Conservation (phyloP, 495 filamentous ascomycete species). For the Penicillium macrosclerotiorum region DNA sequence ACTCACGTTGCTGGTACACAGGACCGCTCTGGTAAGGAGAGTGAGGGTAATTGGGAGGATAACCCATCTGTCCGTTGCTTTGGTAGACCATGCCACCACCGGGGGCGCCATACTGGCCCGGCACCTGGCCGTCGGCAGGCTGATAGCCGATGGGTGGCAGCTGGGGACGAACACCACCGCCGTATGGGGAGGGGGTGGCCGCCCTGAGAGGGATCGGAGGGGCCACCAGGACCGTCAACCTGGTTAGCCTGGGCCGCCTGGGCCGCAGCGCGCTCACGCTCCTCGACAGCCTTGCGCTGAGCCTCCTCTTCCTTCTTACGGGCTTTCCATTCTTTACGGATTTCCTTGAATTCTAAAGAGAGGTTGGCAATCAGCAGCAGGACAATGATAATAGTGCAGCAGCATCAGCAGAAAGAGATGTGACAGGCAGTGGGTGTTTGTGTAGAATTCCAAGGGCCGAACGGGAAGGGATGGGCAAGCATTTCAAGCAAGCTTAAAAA, state of each 20-base stretch:
- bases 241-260: conserved; percentile 52
- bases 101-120: conserved; percentile 66
- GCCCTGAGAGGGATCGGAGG: conserved; percentile 56
- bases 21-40: conserved; percentile 72
- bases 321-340: conserved; percentile 97
- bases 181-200: conserved; percentile 56
- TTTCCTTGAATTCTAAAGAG: conserved; percentile 91
- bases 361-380: conserved; percentile 9
- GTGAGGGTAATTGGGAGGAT: conserved; percentile 64
- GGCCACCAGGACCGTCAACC: conserved; percentile 54
- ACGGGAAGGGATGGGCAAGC: conserved; percentile 17
- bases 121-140: conserved; percentile 59
- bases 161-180: conserved; percentile 61
- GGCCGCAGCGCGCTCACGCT: conserved; percentile 69
- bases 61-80: conserved; percentile 69
- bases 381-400: background rate
- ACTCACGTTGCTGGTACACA: conserved; percentile 77
- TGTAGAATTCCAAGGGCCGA: background rate
- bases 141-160: conserved; percentile 86
- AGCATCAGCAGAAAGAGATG: background rate
- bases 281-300: conserved; percentile 85
- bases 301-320: conserved; percentile 98
- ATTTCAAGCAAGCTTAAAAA: conserved; percentile 24
- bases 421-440: background rate
- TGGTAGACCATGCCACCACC: conserved; percentile 54